These are phyloP conservation scores for Boletus coccyginus DNA, from an alignment of 768 basidiomycete genomes.

Conservation along the genomic window DNA sequence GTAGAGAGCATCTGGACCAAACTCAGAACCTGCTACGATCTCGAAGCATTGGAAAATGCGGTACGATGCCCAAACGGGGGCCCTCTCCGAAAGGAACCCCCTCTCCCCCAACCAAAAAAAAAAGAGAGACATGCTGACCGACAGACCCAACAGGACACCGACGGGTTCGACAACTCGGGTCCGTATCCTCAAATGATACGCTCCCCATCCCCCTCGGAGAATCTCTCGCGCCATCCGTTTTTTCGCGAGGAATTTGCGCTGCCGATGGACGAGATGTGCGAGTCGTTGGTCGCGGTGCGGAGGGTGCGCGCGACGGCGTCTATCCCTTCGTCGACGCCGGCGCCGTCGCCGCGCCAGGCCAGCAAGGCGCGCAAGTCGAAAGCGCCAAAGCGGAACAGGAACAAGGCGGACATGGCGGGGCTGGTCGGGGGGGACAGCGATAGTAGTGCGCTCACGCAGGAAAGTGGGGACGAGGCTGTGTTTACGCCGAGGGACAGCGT, in stretches of 20 bases:
- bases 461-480: conserved; percentile 70
- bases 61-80: conserved; percentile 7
- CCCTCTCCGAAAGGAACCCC: too few relatives aligned
- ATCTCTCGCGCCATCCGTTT: conserved; percentile 66
- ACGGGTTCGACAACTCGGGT: conserved; percentile 44
- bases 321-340: conserved; percentile 48
- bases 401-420: conserved; percentile 60
- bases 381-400: conserved; percentile 45
- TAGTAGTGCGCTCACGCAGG: conserved; percentile 78
- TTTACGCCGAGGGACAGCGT: conserved; percentile 66
- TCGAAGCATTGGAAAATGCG: conserved; percentile 73
- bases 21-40: conserved; percentile 64
- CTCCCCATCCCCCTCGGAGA: conserved; percentile 68
- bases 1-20: conserved; percentile 75
- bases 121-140: not conserved
- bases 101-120: too few relatives aligned
- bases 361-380: conserved; percentile 38
- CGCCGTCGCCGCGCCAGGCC: conserved; percentile 48
- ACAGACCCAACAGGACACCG: conserved; percentile 36
- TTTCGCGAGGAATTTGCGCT: conserved; percentile 68
- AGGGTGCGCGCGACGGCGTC: conserved; percentile 66
- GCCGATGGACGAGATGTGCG: conserved; percentile 59
- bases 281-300: conserved; percentile 57
- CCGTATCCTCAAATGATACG: conserved; percentile 48
- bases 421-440: conserved; percentile 82